These are phyloP conservation scores for Ustilago bromivora DNA, from an alignment of 1,284 basidiomycete genomes.

Conservation along the genomic window DNA sequence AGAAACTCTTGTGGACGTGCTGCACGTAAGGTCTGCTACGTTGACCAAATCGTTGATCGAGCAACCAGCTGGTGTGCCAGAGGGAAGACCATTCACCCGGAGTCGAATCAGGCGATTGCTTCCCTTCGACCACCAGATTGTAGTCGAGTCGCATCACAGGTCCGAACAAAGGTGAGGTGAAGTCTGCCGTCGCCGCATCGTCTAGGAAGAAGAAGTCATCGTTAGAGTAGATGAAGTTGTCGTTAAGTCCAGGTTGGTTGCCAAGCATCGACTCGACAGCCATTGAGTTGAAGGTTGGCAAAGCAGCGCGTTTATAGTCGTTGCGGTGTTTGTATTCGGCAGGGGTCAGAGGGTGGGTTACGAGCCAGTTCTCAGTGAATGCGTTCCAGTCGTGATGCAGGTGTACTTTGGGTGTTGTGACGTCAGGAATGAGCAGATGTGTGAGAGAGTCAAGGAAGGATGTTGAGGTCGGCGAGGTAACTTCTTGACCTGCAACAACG, in stretches of 20 bases:
- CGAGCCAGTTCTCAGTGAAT: slow-evolving; percentile 43
- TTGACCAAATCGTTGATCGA: slow-evolving; percentile 50
- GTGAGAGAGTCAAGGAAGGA: slow-evolving; percentile 11
- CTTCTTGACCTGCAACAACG: slow-evolving; percentile 38
- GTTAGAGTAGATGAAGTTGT: slow-evolving; percentile 53
- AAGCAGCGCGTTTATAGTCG: slow-evolving; percentile 36
- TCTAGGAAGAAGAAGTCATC: slow-evolving; percentile 60
- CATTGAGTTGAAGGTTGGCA: slow-evolving; percentile 63
- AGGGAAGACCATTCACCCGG: slow-evolving; percentile 52
- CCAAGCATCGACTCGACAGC: slow-evolving; percentile 55
- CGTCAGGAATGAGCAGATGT: background rate
- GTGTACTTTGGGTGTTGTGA: slow-evolving; percentile 15
- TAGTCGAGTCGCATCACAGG: slow-evolving; percentile 56
- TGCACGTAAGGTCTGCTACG: slow-evolving; percentile 41
- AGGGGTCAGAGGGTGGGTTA: slow-evolving; percentile 11
- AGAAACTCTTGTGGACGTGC: slow-evolving; percentile 49
- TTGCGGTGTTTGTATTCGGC: slow-evolving; percentile 15
- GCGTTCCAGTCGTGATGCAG: slow-evolving; percentile 60
- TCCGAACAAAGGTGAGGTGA: slow-evolving; percentile 51
- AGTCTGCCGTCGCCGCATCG: slow-evolving; percentile 29
- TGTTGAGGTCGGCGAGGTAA: background rate
- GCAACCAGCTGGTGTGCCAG: slow-evolving; percentile 38
- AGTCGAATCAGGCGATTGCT: slow-evolving; percentile 17
- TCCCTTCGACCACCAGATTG: slow-evolving; percentile 31
- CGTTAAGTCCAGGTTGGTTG: slow-evolving; percentile 37